Base-by-base conservation (phyloP, 306 rosid species). In the Urtica urens region DNA sequence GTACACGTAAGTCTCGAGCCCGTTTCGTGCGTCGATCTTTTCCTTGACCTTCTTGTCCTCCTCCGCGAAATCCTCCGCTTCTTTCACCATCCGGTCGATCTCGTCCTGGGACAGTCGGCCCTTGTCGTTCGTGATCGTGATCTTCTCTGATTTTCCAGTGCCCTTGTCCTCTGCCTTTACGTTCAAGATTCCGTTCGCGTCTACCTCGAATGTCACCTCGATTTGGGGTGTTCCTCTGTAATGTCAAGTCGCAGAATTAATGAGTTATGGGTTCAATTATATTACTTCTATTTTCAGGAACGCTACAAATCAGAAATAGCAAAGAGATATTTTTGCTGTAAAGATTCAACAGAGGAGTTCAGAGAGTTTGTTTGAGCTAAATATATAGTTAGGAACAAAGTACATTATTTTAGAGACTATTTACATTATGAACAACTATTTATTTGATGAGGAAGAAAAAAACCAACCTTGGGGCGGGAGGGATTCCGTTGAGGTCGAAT, bases 201-300 rank as follows among this genome's bases (percentile, higher is more conserved):
- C 99, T 1, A 92, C 96, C 80, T 92, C 99, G 23, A 92, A 92
- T 26, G 99, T 92, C 52, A 92, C 99, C 71, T 92, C 99, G 44
- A 92, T 92, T 76, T 92, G 99, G 57, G 96, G 96, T 58, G 99
- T 85, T 39, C 99, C 99, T 70, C 99, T 92, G 81, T 72, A n/a
- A n/a, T n/a, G n/a, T n/a, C n/a, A n/a, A n/a, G n/a, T n/a, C n/a
- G n/a, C n/a, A n/a, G n/a, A n/a, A n/a, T n/a, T n/a, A n/a, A n/a
- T 65, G 29, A 57, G 12, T 40, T 28, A 23, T 17, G 16, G 50
- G 5, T 38, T 9, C 19, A 29, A 62, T n/a, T n/a, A n/a, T n/a
- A n/a, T 55, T 39, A 42, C 5, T 20, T 44, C 62, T 46, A 13
- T 62, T 31, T 52, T 20, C 14, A 29, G 6, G 14, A 21, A 21